Evolutionary conservation across 768 basidiomycete species (phyloP), one percentile per base, ranked within the genome.

Genomic region (Lactarius deliciosus): DNA sequence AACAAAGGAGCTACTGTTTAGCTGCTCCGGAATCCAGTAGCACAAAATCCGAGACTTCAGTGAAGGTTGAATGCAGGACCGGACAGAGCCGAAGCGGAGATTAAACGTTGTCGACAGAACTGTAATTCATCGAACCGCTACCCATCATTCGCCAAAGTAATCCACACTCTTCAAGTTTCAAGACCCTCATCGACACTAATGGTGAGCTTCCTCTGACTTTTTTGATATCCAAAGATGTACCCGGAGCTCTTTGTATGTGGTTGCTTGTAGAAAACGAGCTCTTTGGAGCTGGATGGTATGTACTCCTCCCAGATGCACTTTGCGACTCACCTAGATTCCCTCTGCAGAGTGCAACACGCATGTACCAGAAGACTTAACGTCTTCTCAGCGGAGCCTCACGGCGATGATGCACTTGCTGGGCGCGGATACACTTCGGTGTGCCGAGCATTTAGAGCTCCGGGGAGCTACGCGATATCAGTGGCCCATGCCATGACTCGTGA

Each of bases 371-470:
- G 50, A 40, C n/a, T 43, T 40, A 57, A 20, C 16, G 25, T 28
- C 47, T 67, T 64, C 71, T 54, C 47, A 61, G 79, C 79, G 63
- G 82, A 85, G 82, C 78, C 72, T 57, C 57, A 61, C 63, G 72
- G 79, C 77, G 65, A 80, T 75, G 80, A 82, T 69, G 78, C 77
- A 75, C 69, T 69, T 75, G 81, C 82, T 83, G 82, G 81, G 79
- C 76, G 75, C 73, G 74, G 73, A 8, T 62, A 64, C 61, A 64
- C 57, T 45, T 69, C 54, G 34, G 66, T 60, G 54, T 72, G 61
- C 64, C 58, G 54, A 68, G 72, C 70, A 73, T 76, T 25, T 83
- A 83, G 82, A 83, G 82, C 82, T 83, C 82, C 82, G 83, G 78
- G 80, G 74, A 75, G 72, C 75, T 67, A 40, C 66, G 74, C 75